Conservation (phyloP, 2,329 filamentous ascomycete species). For the Penicillium capsulatum region DNA sequence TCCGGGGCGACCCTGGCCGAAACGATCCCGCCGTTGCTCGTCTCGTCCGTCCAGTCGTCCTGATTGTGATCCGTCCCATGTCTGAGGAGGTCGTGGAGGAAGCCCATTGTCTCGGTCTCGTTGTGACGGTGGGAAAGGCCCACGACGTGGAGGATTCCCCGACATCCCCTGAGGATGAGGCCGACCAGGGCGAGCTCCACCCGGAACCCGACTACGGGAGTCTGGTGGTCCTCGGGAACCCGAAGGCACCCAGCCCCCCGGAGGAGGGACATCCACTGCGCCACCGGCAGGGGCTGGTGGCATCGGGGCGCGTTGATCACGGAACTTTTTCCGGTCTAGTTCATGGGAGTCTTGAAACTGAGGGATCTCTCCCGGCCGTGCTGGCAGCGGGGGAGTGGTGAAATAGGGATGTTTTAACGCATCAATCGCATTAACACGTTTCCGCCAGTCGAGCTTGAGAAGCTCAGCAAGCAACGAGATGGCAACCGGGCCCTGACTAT, state of each 20-base stretch:
- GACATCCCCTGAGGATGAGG: constrained; percentile 24
- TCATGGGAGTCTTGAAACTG: constrained; percentile 93
- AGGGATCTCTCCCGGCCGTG: constrained; percentile 81
- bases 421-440: constrained; percentile 87
- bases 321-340: constrained; percentile 85
- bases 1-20: constrained; percentile 21
- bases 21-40: constrained; percentile 31
- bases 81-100: constrained; percentile 38
- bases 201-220: constrained; percentile 35
- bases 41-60: constrained; percentile 27
- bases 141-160: constrained; percentile 22
- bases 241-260: constrained; percentile 50
- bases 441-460: constrained; percentile 81
- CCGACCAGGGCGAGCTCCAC: constrained; percentile 29
- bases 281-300: constrained; percentile 90
- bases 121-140: constrained; percentile 26
- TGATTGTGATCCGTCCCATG: constrained; percentile 25
- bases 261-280: constrained; percentile 70
- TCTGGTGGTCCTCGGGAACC: constrained; percentile 27
- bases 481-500: constrained; percentile 63
- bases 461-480: constrained; percentile 78
- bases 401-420: constrained; percentile 92
- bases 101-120: constrained; percentile 35
- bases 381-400: constrained; percentile 69
- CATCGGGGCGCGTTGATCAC: constrained; percentile 75